Evolutionary conservation across 108 stramenopile species (phyloP).

Genomic region (Mediolabrus comicus): DNA sequence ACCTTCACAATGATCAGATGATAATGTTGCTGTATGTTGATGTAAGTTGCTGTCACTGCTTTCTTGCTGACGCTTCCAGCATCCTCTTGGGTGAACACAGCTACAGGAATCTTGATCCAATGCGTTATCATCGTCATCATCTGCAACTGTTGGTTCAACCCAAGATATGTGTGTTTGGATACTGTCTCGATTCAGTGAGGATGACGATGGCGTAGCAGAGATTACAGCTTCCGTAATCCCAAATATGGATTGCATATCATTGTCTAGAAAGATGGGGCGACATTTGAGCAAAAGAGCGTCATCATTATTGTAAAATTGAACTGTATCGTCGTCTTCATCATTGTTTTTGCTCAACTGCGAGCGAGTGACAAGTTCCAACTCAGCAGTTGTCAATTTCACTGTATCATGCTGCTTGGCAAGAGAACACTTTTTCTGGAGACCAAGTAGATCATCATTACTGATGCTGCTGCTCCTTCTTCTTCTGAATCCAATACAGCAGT

Average conservation of each 20-base stretch:
- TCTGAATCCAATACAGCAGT: not conserved
- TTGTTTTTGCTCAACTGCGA: not conserved
- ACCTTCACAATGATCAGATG: not conserved
- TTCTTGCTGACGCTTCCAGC: conserved; percentile 14
- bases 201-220: not conserved
- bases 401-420: not conserved
- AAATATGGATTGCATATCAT: conserved; percentile 2
- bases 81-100: conserved; percentile 34
- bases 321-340: not conserved
- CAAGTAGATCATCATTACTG: too few relatives aligned
- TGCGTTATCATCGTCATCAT: conserved; percentile 8
- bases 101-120: conserved; percentile 14
- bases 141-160: conserved; percentile 13
- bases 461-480: not conserved
- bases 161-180: conserved; percentile 9
- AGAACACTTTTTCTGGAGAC: not conserved
- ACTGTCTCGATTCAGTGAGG: not conserved
- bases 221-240: conserved; percentile 11
- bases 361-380: not conserved
- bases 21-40: not conserved
- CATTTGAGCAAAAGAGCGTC: conserved; percentile 42
- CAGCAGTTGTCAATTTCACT: not conserved
- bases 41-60: not conserved
- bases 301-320: conserved; percentile 24
- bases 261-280: not conserved